Base-by-base conservation (phyloP, 2,329 filamentous ascomycete species). In the Pseudogymnoascus sp. region DNA sequence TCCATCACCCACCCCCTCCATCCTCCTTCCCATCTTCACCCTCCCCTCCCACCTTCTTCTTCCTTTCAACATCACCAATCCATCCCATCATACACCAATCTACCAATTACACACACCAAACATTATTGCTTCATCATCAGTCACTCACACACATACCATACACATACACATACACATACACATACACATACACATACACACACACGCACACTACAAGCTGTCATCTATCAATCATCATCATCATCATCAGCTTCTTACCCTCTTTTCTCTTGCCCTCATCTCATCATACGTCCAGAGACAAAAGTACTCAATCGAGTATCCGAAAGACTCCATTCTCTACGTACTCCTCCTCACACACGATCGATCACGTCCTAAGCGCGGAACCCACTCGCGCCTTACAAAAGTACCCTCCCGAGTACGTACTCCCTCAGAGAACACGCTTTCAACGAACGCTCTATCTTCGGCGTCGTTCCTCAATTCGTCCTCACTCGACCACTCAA, bases 21-120 rank as follows among this genome's bases (percentile, higher is more conserved):
- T 25, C 23, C 23, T 37, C 33, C 60, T 64, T 42, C 42, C 56
- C 60, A 67, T 64, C 21, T 63, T 63, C 5, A 62, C 65, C 2
- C 66, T 61, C 28, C 65, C 2, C 66, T 61, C 28, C 62, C 60
- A 16, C 69, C 69, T 23, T 63, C 61, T 40, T 69, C 66, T 42
- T 42, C 40, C 42, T 23, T 47, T 47, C 42, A 47, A 47, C 42
- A 47, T 47, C 42, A 23, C 4, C 42, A 23, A 23, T 12, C 18
- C 42, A 47, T 42, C 16, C 18, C 42, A 47, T 42, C 16, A 42
- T 21, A 42, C 40, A 16, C 40, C 40, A 44, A 21, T 44, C 40
- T 12, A 47, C 42, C 42, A 47, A 47, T 47, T 47, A 23, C 18
- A 25, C 23, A 14, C 42, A 4, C 11, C 42, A 47, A 14, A 23